Evolutionary conservation across 1,284 basidiomycete species (phyloP), one percentile per base, ranked within the genome.

Genomic region (Amylostereum areolatum): DNA sequence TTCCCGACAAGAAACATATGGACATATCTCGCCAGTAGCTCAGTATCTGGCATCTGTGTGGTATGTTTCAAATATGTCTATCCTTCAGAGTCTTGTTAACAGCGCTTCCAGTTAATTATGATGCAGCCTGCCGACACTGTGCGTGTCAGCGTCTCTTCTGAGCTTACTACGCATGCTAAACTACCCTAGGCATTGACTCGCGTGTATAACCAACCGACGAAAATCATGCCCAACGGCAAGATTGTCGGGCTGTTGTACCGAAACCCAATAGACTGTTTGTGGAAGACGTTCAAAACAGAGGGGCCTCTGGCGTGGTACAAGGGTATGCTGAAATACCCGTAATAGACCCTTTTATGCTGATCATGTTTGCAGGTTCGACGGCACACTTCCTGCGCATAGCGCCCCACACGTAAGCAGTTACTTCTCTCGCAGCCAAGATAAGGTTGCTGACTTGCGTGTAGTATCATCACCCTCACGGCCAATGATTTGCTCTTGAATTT

Each of bases 161-260:
- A 33, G 44, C 47, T 54, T 18, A 34, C 49, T 51, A 10, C 31
- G 45, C 6, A 45, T 47, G 24, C 37, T 51, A 40, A 41, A 46
- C 52, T 41, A 18, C 24, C 36, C 9, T 58, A 91, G 88, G 89
- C 91, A 42, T 70, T 98, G 47, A 98, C 96, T 6, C 78, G 96
- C 52, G 88, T 98, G 81, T 99, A 98, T 69, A 98, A 98, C 64
- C 95, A 96, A 75, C 89, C 90, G 27, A 93, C 90, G 2, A 72
- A 76, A 55, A 73, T 69, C 37, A 76, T 85, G 47, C 82, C 88
- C 2, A 78, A 89, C 51, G 94, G 94, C 33, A 83, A 75, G 59
- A 69, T 82, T 37, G 75, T 83, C 51, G 93, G 94, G 4, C 72
- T 83, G 2, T 71, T 97, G 9, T 97, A 97, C 71, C 86, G 79